These are phyloP conservation scores for Paulownia fortunei DNA, from an alignment of 257 asterid genomes.

Conservation along the genomic window DNA sequence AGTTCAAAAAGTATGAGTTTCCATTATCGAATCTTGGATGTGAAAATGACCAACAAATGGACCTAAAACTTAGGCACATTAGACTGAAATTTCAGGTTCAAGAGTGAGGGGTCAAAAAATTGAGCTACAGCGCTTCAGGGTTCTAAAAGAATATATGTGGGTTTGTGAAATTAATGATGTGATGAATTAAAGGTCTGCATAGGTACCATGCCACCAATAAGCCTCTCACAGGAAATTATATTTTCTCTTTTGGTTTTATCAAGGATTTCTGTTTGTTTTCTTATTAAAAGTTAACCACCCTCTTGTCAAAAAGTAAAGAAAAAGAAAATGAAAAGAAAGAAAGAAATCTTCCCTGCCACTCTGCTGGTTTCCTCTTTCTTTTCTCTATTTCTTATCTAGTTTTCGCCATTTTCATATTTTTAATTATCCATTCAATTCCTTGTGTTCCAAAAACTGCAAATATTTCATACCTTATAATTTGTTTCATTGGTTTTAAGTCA, in stretches of 20 bases:
- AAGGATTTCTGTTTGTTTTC: background rate
- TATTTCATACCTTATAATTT: background rate
- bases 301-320: background rate
- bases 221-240: background rate
- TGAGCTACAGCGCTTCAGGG: background rate
- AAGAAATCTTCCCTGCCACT: background rate
- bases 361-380: slow-evolving; percentile 9
- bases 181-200: slow-evolving; percentile 8
- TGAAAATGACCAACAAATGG: slow-evolving; percentile 4
- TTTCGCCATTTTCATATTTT: background rate
- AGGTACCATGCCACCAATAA: too few species aligned
- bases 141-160: background rate
- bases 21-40: slow-evolving; percentile 6
- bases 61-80: background rate
- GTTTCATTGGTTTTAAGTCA: too few species aligned
- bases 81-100: background rate
- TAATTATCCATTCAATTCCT: background rate
- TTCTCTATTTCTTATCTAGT: background rate
- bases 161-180: background rate
- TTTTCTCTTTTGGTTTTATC: background rate
- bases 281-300: background rate
- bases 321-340: background rate
- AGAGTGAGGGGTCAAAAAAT: background rate
- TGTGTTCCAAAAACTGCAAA: background rate
- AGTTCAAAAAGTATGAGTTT: slow-evolving; percentile 34